Evolutionary conservation across 768 basidiomycete species (phyloP), one percentile per base, ranked within the genome.

Genomic region (Hydnomerulius pinastri): DNA sequence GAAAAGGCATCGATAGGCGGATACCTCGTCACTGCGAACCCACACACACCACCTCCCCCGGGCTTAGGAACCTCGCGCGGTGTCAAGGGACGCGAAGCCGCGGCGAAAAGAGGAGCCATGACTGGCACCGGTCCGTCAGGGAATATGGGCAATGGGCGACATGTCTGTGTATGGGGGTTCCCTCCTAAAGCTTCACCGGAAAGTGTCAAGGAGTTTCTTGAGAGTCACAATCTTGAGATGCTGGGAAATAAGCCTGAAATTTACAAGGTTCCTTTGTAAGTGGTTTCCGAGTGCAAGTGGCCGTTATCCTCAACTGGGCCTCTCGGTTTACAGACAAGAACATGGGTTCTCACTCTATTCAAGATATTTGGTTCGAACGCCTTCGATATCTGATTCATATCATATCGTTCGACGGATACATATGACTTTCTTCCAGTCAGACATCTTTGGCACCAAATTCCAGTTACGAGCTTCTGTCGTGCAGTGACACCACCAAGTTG

Each of bases 381-480:
- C 69, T 2, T 80, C 81, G 0, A 68, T 74, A 15, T 75, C 86
- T 8, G 86, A 91, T 59, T 90, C 90, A 1, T 80, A 87, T 57
- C 80, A 79, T 45, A 67, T 91, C 21, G 83, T 83, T 17, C 81
- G 86, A 43, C 65, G 72, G 30, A 51, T 85, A 38, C 87, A 92
- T 63, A 77, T 82, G 74, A 82, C 79, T 1, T 67, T 70, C 29
- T 80, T 71, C 51, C 66, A 67, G 8, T 69, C 70, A 23, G 72
- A 67, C 15, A 41, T 42, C 2, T 68, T 70, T 51, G 70, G 69
- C 15, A 64, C 67, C 36, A 71, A 68, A 54, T 81, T 73, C 59
- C 66, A 62, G 21, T 59, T 85, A 48, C 73, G 71, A 29, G 81
- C 81, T 25, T 69, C 68, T 47, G 71, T 85, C 36, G 60, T 85